Conservation (phyloP, 495 filamentous ascomycete genomes). For the Penicillium tannophilum region DNA sequence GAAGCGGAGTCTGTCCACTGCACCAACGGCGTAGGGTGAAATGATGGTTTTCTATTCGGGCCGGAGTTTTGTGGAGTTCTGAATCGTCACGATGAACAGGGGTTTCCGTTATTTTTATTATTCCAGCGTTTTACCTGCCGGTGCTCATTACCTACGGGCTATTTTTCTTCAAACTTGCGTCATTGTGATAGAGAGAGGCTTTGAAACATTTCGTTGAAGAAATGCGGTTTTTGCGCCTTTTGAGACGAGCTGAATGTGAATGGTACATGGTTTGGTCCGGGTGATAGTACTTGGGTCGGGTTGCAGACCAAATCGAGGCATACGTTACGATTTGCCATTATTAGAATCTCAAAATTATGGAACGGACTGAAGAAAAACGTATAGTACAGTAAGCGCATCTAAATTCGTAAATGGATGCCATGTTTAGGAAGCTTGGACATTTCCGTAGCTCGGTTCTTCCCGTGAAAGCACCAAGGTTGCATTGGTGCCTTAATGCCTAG, state of each 20-base stretch:
- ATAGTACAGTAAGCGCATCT: too few relatives aligned
- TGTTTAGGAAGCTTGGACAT: neutral
- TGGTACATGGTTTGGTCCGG: neutral
- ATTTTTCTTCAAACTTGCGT: neutral
- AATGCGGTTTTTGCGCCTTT: neutral
- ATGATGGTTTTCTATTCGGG: conserved; percentile 4
- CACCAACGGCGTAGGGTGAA: conserved; percentile 26
- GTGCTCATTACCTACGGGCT: neutral
- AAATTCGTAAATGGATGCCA: too few relatives aligned
- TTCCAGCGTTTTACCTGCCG: neutral
- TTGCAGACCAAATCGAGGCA: neutral
- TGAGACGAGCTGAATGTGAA: neutral
- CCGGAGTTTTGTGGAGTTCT: conserved; percentile 20
- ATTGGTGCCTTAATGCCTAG: neutral
- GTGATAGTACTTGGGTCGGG: neutral
- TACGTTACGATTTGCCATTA: neutral
- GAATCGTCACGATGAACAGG: neutral
- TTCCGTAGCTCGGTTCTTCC: neutral
- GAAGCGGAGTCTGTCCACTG: conserved; percentile 47
- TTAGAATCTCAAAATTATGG: neutral
- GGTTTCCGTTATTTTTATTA: conserved; percentile 10
- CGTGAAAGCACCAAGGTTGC: neutral
- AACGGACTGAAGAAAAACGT: too few relatives aligned
- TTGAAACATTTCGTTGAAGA: neutral
- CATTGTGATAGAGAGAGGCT: neutral